A percentile compares a stretch with the other conserved stretches of the same genome.
These are phyloP conservation scores for Diplocarpon rosae DNA, from an alignment of 2,329 filamentous ascomycete genomes.

Conservation along the genomic window DNA sequence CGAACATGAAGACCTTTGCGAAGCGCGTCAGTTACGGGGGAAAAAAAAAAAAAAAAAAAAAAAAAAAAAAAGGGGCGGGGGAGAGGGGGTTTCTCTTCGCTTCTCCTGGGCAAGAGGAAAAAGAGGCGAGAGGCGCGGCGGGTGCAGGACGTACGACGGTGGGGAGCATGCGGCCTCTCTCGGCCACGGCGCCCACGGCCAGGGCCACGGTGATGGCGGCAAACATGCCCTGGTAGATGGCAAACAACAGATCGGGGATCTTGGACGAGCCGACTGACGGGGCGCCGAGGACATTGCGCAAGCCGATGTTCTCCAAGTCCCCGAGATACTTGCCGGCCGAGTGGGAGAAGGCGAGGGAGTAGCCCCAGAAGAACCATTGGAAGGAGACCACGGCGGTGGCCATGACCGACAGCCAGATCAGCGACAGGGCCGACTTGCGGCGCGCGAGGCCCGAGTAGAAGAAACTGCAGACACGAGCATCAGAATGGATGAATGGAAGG, in stretches of 20 bases:
- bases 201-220: conserved; percentile 77
- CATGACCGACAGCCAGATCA: conserved; percentile 89
- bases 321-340: conserved; percentile 52
- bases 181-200: conserved; percentile 73
- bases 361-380: conserved; percentile 63
- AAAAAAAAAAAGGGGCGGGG: too few relatives aligned
- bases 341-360: conserved; percentile 44
- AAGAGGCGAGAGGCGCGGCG: neutral
- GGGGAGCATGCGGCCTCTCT: conserved; percentile 45
- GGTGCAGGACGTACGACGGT: conserved; percentile 2
- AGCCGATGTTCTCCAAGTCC: conserved; percentile 67
- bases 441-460: conserved; percentile 89
- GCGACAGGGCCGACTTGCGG: conserved; percentile 76
- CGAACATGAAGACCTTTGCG: conserved; percentile 84
- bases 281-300: conserved; percentile 61
- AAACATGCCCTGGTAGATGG: conserved; percentile 83
- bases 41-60: too few relatives aligned
- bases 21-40: too few relatives aligned
- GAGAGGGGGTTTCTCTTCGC: neutral
- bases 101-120: neutral
- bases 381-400: conserved; percentile 72
- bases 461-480: conserved; percentile 37
- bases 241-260: conserved; percentile 76
- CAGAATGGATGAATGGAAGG: too few relatives aligned
- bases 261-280: conserved; percentile 63